These are phyloP conservation scores for Notholithocarpus densiflorus DNA, from an alignment of 306 rosid genomes.

Conservation along the genomic window DNA sequence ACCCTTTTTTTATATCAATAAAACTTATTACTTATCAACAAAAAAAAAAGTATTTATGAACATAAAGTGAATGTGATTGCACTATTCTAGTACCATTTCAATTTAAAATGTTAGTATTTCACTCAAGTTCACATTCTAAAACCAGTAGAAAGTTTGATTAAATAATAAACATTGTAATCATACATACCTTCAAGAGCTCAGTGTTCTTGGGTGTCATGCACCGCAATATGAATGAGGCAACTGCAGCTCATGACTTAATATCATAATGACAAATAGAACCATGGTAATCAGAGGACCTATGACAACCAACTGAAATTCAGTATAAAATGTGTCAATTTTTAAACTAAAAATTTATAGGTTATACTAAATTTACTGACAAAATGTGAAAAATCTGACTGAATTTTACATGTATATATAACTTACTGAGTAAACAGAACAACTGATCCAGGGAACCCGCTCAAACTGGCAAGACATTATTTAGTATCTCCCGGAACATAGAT, in stretches of 20 bases:
- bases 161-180: background rate
- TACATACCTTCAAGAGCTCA: constrained; percentile 55
- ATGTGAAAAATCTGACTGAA: background rate
- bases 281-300: constrained; percentile 30
- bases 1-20: too few species aligned
- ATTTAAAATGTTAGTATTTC: background rate
- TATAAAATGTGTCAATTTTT: background rate
- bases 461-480: constrained; percentile 34
- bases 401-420: constrained; percentile 5
- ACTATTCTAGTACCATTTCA: background rate
- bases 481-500: constrained; percentile 28
- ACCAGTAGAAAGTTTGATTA: background rate
- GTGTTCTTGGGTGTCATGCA: constrained; percentile 34
- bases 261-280: constrained; percentile 20
- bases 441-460: constrained; percentile 36
- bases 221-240: constrained; percentile 14
- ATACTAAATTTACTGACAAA: background rate
- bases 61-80: background rate
- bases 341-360: constrained; percentile 4
- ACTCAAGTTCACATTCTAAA: constrained; percentile 12
- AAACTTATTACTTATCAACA: too few species aligned
- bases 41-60: background rate
- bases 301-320: constrained; percentile 13
- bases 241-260: constrained; percentile 44
- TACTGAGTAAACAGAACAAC: constrained; percentile 32